phyloP scores from a whole-genome alignment of 1,139 yeast species.

The Candida tropicalis region DNA sequence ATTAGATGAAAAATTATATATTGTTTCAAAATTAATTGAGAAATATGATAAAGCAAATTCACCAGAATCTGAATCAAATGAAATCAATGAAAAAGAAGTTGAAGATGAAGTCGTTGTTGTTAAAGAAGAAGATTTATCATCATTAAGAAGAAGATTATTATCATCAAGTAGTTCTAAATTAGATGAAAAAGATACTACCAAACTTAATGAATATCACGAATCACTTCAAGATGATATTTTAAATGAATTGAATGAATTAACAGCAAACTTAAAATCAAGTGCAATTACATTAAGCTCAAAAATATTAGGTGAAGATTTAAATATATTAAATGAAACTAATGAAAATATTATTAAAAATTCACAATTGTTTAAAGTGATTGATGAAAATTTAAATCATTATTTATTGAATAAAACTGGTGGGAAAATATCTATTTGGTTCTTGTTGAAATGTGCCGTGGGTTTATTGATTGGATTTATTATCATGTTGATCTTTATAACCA shows the following conservation, averaged over 20 bases:
- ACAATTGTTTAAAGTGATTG: constrained; percentile 39
- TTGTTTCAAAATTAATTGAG: constrained; percentile 22
- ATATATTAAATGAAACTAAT: constrained; percentile 37
- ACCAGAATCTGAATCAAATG: constrained; percentile 3
- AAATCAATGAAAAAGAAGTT: constrained; percentile 6
- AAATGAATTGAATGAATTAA: constrained; percentile 40
- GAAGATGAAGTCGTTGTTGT: constrained; percentile 5
- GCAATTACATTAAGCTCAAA: constrained; percentile 37
- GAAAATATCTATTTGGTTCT: constrained; percentile 38
- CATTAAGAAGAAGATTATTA: constrained; percentile 30
- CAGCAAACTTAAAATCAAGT: constrained; percentile 37
- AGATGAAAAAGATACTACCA: constrained; percentile 12
- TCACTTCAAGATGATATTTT: constrained; percentile 46
- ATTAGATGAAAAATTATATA: constrained; percentile 28
- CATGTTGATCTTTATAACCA: constrained; percentile 29
- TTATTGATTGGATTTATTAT: constrained; percentile 29
- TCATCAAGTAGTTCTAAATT: constrained; percentile 15
- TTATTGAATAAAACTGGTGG: constrained; percentile 41
- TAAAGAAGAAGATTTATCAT: constrained; percentile 22
- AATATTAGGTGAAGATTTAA: constrained; percentile 40
- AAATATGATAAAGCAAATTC: constrained; percentile 14
- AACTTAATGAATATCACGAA: constrained; percentile 42
- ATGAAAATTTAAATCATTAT: constrained; percentile 40
- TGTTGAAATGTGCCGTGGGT: constrained; percentile 31
- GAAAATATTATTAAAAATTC: constrained; percentile 42